phyloP scores from a whole-genome alignment of 306 rosid species.

The Cucumis hystrix region DNA sequence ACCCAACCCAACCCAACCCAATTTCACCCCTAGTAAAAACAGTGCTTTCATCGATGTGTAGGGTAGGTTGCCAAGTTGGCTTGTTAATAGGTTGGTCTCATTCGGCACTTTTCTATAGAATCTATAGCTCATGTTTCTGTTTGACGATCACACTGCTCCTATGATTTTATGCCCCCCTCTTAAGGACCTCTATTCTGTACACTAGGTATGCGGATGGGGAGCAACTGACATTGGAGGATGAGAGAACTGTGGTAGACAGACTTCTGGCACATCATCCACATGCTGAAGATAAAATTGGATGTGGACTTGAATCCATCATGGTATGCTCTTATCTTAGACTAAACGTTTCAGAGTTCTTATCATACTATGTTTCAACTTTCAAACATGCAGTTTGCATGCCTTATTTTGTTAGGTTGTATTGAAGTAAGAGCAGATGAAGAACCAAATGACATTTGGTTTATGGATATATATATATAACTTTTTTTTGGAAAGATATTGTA shows the following conservation, averaged over 20 bases:
- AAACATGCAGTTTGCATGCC: not conserved
- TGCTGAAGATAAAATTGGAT: constrained; percentile 72
- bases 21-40: no score
- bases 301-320: constrained; percentile 78
- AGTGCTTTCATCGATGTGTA: not conserved
- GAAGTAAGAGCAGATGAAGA: not conserved
- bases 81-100: not conserved
- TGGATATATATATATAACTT: not conserved
- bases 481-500: no score
- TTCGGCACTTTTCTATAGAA: not conserved
- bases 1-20: no score
- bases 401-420: not conserved
- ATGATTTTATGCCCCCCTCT: not conserved
- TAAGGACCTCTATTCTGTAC: not conserved
- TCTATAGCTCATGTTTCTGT: not conserved
- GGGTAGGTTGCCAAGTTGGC: not conserved
- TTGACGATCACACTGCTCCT: not conserved
- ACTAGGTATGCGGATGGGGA: constrained; percentile 61
- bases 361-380: not conserved
- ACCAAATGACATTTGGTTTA: not conserved
- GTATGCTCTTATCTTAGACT: constrained; percentile 18
- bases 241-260: constrained; percentile 47
- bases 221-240: constrained; percentile 37
- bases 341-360: not conserved
- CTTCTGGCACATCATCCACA: constrained; percentile 75